Conservation (phyloP, 331 rosid genomes). For the Rosa hybrid region DNA sequence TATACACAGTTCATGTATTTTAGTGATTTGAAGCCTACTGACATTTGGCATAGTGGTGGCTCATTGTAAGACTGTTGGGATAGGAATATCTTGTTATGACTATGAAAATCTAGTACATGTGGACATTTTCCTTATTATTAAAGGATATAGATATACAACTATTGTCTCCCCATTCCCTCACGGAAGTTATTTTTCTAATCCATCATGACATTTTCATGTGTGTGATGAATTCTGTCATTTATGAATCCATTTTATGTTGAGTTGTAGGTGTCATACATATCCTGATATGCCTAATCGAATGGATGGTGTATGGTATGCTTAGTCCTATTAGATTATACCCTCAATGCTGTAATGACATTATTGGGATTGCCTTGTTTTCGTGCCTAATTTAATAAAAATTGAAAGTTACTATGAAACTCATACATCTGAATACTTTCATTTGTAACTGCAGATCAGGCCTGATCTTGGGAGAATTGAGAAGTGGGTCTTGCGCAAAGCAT, state of each 20-base stretch:
- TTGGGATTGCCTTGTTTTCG: not conserved
- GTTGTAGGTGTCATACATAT: not conserved
- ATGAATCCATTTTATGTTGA: not conserved
- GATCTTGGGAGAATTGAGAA: constrained; percentile 88
- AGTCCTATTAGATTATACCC: constrained; percentile 1
- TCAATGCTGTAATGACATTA: not conserved
- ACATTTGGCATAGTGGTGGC: not conserved
- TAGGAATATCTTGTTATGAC: not conserved
- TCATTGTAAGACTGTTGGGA: not conserved
- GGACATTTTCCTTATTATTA: too few species aligned
- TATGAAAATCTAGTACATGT: too few species aligned
- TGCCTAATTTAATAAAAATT: not conserved
- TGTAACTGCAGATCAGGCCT: constrained; percentile 45
- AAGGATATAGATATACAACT: too few species aligned
- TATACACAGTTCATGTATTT: constrained; percentile 40
- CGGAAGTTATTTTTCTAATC: not conserved
- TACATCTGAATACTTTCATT: constrained; percentile 8
- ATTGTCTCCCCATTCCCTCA: too few species aligned
- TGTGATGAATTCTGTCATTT: constrained; percentile 32
- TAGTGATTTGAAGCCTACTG: not conserved
- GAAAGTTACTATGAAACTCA: not conserved
- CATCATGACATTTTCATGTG: not conserved
- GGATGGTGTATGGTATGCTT: constrained; percentile 15
- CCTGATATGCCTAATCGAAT: not conserved
- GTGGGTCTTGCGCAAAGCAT: constrained; percentile 94